A percentile compares a stretch with the other conserved stretches of the same genome.
Conservation (phyloP, 2,329 filamentous ascomycete species). For the Ophiocordyceps australis region DNA sequence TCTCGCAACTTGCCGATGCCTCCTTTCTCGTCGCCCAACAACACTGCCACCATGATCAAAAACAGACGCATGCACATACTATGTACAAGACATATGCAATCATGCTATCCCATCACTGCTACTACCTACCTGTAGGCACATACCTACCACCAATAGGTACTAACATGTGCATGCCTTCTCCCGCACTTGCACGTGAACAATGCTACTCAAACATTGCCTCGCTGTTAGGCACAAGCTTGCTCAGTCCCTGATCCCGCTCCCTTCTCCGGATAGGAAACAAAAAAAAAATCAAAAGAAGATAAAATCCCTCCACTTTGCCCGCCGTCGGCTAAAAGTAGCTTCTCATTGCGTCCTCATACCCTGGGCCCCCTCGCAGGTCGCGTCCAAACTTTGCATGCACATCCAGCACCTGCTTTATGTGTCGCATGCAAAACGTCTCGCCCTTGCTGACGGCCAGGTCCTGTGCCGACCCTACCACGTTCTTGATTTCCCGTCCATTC, state of each 20-base stretch:
- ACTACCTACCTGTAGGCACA: too few relatives aligned
- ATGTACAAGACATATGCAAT: too few relatives aligned
- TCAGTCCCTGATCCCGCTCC: too few relatives aligned
- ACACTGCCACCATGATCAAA: too few relatives aligned
- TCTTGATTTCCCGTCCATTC: conserved; percentile 62
- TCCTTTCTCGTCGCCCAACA: too few relatives aligned
- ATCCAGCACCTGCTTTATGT: conserved; percentile 69
- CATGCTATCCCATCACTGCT: too few relatives aligned
- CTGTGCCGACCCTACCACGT: conserved; percentile 68
- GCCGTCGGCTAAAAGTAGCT: conserved; percentile 42
- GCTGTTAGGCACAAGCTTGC: not conserved
- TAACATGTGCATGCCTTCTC: conserved; percentile 1
- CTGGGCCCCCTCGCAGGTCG: conserved; percentile 64
- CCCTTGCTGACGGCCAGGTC: conserved; percentile 63
- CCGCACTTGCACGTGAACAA: not conserved
- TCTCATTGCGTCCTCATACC: conserved; percentile 71
- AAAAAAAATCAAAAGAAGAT: too few relatives aligned
- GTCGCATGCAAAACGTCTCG: conserved; percentile 54
- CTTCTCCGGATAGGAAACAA: too few relatives aligned
- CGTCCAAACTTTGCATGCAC: conserved; percentile 69
- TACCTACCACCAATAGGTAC: too few relatives aligned
- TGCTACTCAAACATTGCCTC: not conserved
- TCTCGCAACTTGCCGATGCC: too few relatives aligned
- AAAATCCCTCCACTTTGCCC: not conserved
- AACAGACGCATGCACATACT: too few relatives aligned